phyloP scores from a whole-genome alignment of 2,329 filamentous ascomycete genomes.

The Remersonia thermophila region DNA sequence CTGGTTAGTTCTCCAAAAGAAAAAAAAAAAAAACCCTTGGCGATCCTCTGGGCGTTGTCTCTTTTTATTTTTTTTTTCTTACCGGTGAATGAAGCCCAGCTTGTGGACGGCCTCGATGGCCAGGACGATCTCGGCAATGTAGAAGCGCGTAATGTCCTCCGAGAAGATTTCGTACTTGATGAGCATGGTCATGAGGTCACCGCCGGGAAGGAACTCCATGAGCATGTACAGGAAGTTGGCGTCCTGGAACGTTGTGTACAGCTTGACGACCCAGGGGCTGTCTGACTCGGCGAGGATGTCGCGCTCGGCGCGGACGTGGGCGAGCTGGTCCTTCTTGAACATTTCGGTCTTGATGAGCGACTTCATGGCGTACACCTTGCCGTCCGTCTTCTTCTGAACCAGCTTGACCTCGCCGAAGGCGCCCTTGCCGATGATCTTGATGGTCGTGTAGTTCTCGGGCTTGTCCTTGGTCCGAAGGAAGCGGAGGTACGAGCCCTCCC shows the following conservation, averaged over 20 bases:
- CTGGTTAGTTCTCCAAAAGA: background rate
- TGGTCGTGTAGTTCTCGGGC: slow-evolving; percentile 85
- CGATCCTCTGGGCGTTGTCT: too few relatives aligned
- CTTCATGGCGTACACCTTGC: slow-evolving; percentile 97
- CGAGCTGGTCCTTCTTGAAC: slow-evolving; percentile 98
- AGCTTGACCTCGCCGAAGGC: slow-evolving; percentile 97
- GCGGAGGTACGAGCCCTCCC: slow-evolving; percentile 84
- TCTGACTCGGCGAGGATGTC: slow-evolving; percentile 98
- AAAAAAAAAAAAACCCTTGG: slow-evolving; percentile 3
- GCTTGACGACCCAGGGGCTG: slow-evolving; percentile 97
- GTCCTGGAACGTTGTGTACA: slow-evolving; percentile 97
- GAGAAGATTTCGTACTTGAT: slow-evolving; percentile 99
- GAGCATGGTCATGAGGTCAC: slow-evolving; percentile 98
- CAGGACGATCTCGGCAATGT: slow-evolving; percentile 95
- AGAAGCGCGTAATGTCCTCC: slow-evolving; percentile 96
- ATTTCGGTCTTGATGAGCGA: slow-evolving; percentile 98
- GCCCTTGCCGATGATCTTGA: slow-evolving; percentile 98
- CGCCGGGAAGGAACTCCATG: slow-evolving; percentile 97
- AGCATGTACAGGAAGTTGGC: slow-evolving; percentile 94
- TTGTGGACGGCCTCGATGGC: slow-evolving; percentile 99
- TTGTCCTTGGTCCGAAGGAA: slow-evolving; percentile 89
- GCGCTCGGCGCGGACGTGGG: slow-evolving; percentile 92
- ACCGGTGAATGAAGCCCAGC: slow-evolving; percentile 96
- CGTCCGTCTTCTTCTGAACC: slow-evolving; percentile 90
- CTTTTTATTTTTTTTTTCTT: too few relatives aligned